Conservation (phyloP, 2,329 filamentous ascomycete species). For the Penicillium palitans region DNA sequence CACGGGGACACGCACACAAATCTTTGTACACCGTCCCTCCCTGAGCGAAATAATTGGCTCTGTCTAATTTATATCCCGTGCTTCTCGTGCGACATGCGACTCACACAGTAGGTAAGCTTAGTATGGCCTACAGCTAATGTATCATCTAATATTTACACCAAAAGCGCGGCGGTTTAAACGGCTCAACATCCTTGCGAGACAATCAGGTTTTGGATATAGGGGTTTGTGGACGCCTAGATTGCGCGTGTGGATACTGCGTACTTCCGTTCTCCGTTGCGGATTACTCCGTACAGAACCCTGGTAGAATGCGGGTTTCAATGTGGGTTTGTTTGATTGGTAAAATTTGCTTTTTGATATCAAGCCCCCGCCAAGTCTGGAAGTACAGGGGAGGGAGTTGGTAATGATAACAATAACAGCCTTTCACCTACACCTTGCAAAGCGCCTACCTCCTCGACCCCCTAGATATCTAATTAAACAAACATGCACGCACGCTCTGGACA, state of each 20-base stretch:
- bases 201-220: neutral
- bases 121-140: neutral
- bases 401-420: neutral
- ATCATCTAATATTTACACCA: neutral
- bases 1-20: conserved; percentile 7
- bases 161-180: neutral
- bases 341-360: conserved; percentile 1
- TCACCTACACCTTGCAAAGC: neutral
- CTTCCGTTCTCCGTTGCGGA: neutral
- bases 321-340: neutral
- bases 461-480: conserved; percentile 2
- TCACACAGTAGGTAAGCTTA: conserved; percentile 5
- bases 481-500: neutral
- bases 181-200: neutral
- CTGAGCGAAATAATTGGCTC: neutral
- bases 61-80: conserved; percentile 4
- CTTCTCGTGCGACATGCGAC: conserved; percentile 1
- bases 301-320: neutral
- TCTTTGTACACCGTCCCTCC: conserved; percentile 7
- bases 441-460: neutral
- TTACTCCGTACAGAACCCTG: neutral
- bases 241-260: neutral
- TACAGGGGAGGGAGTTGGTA: neutral
- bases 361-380: neutral
- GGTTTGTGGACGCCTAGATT: neutral